phyloP scores from a whole-genome alignment of 768 basidiomycete species.

The Russula sp. region DNA sequence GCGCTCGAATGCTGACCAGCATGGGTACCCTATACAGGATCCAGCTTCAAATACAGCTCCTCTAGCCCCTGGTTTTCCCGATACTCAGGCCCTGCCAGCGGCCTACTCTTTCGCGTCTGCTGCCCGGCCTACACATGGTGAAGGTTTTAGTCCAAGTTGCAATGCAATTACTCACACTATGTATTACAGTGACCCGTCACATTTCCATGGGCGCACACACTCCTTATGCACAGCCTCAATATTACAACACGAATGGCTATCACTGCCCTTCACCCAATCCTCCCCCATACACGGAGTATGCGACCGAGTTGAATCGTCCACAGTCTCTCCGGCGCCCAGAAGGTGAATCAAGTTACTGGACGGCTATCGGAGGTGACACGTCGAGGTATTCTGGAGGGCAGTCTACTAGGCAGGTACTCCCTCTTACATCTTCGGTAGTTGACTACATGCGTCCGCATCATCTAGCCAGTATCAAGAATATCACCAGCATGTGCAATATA shows the following conservation, averaged over 20 bases:
- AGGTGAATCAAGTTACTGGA: conserved; percentile 56
- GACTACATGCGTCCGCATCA: conserved; percentile 14
- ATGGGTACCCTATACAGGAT: conserved; percentile 10
- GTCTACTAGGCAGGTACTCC: conserved; percentile 6
- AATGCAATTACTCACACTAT: conserved; percentile 7
- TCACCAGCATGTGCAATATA: conserved; percentile 36
- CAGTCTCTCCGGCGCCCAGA: conserved; percentile 38
- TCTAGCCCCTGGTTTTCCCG: conserved; percentile 43
- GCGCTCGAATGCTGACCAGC: neutral
- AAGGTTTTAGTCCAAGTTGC: conserved; percentile 8
- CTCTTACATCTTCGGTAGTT: neutral
- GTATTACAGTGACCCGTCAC: conserved; percentile 54
- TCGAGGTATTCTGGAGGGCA: conserved; percentile 52
- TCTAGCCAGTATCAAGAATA: conserved; percentile 27
- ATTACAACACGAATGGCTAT: conserved; percentile 32
- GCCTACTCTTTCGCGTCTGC: conserved; percentile 71
- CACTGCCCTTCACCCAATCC: conserved; percentile 32
- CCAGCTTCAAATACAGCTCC: neutral
- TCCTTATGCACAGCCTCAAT: conserved; percentile 54
- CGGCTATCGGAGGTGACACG: conserved; percentile 51
- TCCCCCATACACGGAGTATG: conserved; percentile 61
- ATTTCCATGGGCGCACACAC: conserved; percentile 50
- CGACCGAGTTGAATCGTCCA: conserved; percentile 52
- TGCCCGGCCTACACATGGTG: conserved; percentile 72
- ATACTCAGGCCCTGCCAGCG: conserved; percentile 58